Evolutionary conservation across 2,329 filamentous ascomycete genomes (phyloP), one percentile per base, ranked within the genome.

Genomic region (Coniochaeta prunicola): DNA sequence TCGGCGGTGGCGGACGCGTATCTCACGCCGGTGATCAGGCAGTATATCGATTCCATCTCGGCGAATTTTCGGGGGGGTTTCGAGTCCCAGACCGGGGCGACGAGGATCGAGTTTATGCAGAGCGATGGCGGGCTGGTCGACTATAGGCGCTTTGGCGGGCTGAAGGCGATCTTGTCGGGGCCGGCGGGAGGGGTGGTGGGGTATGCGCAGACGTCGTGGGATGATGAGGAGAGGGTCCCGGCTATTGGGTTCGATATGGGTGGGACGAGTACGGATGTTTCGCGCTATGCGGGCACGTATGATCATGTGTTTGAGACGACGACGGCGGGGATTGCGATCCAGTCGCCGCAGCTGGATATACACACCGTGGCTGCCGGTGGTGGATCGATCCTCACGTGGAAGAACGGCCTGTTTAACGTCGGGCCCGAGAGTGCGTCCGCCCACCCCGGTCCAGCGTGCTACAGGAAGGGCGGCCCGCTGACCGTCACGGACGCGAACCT

Each of bases 1-100:
- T 89, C 86, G 21, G 86, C 87, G 1, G 88, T 85, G 63, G 87
- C 87, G n/a, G 88, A 90, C 73, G 87, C 88, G 15, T 91, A 91
- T 67, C 76, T 91, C 21, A 90, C 87, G 0, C 88, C 88, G 0
- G 82, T 85, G 0, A 90, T 90, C 63, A 80, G 83, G 61, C 86
- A 85, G 66, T 91, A 91, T 67, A 86, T 90, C 58, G 78, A 81
- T 50, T 83, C 85, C 1, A 89, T 91, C 66, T 77, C 82, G 59
- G 78, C 78, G 19, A 86, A 87, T 0, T 90, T 90, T 64, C 38
- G 19, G 21, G 54, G 87, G 21, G 83, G 84, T 0, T 75, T 90
- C 0, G 85, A 72, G 26, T 84, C 80, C 0, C 67, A 74, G 8
- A 86, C 81, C 80, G 33, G 31, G 6, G 6, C 8, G 28, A 85